Conservation (phyloP, 2,329 filamentous ascomycete species). For the Hypoxylon sp. region DNA sequence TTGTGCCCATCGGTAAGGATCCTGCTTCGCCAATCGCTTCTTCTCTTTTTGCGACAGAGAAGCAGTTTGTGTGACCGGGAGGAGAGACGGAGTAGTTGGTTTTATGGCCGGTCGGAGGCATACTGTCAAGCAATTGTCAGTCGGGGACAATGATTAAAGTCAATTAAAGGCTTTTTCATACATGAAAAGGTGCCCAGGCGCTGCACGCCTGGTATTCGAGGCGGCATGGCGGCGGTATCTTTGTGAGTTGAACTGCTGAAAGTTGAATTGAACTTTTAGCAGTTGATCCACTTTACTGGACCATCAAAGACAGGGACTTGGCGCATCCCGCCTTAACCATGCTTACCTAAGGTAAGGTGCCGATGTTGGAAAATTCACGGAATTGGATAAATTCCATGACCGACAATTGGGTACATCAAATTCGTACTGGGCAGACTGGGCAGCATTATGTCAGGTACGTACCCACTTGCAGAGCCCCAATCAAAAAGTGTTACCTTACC, state of each 20-base stretch:
- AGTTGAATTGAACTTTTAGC: conserved; percentile 37
- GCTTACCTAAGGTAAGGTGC: not conserved
- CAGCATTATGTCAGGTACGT: conserved; percentile 10
- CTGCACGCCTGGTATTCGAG: conserved; percentile 73
- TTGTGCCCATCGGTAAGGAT: conserved; percentile 87
- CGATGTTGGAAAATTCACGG: conserved; percentile 16
- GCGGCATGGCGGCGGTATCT: conserved; percentile 70
- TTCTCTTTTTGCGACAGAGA: conserved; percentile 73
- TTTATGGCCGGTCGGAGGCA: conserved; percentile 70
- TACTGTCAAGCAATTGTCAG: conserved; percentile 61
- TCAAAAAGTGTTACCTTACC: conserved; percentile 13
- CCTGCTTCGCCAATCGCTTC: conserved; percentile 76
- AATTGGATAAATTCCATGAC: conserved; percentile 15
- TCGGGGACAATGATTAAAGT: conserved; percentile 36
- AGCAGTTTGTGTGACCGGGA: conserved; percentile 73
- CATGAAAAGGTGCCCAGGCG: conserved; percentile 72
- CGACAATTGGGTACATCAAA: not conserved
- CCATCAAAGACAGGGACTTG: not conserved
- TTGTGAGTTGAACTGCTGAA: conserved; percentile 20
- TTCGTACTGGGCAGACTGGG: not conserved
- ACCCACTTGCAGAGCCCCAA: not conserved
- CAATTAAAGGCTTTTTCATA: conserved; percentile 57
- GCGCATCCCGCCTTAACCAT: not conserved
- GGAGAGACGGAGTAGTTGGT: conserved; percentile 66
- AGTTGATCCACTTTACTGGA: conserved; percentile 34